Conservation (phyloP, 2,329 filamentous ascomycete species). For the Westerdykella aurantiaca region DNA sequence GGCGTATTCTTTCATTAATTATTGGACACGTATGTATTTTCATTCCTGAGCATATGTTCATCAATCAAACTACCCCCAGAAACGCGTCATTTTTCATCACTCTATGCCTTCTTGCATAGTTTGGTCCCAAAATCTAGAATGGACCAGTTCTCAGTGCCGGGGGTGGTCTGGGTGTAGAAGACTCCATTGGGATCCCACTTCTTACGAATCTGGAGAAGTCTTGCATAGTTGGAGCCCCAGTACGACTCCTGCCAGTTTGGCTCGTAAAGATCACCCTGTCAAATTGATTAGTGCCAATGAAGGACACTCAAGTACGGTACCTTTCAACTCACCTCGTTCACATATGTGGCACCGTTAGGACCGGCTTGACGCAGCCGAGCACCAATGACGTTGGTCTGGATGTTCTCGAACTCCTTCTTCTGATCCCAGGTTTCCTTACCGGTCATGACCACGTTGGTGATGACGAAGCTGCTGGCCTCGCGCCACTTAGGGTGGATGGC, state of each 20-base stretch:
- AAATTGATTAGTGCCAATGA: not conserved
- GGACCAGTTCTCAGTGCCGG: conserved; percentile 31
- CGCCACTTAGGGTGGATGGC: conserved; percentile 32
- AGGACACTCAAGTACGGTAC: not conserved
- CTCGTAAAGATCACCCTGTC: conserved; percentile 30
- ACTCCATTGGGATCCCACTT: conserved; percentile 33
- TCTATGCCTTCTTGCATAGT: conserved; percentile 23
- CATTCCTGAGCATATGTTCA: too few relatives aligned
- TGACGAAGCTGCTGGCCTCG: conserved; percentile 32
- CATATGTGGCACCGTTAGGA: conserved; percentile 29
- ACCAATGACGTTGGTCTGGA: conserved; percentile 29
- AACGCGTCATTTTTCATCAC: conserved; percentile 1
- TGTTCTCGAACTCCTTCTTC: conserved; percentile 21
- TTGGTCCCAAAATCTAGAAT: conserved; percentile 33
- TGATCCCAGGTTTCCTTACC: conserved; percentile 28
- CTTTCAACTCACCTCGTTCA: conserved; percentile 23
- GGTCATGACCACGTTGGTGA: conserved; percentile 27
- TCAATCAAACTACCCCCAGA: too few relatives aligned
- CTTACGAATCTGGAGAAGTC: conserved; percentile 24
- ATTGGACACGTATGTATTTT: too few relatives aligned
- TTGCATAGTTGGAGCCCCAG: conserved; percentile 32
- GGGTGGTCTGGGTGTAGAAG: conserved; percentile 32
- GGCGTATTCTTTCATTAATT: too few relatives aligned
- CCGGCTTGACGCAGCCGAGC: conserved; percentile 25
- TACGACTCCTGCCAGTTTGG: conserved; percentile 34